Evolutionary conservation across 1,139 yeast species (phyloP), one percentile per base, ranked within the genome.

Genomic region (Blastobotrys malaysiensis): DNA sequence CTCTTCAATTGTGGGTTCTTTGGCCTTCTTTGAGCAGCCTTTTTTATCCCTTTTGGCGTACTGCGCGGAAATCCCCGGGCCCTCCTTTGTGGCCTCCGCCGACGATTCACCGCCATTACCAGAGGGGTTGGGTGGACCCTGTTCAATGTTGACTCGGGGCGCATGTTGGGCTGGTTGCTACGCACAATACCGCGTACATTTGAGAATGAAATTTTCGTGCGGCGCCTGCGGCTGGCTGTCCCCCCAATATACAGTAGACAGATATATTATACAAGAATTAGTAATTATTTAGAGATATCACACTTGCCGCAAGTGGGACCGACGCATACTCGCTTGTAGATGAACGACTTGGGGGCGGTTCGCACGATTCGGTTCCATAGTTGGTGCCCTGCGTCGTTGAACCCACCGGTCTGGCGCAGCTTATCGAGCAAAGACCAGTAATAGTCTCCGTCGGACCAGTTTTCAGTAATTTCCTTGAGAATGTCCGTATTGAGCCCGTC

Each of bases 401-500:
- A 31, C 16, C 39, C 39, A 16, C 39, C 39, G n/a, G n/a, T 2
- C 3, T 14, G 18, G 20, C 31, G 20, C 13, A 21, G 27, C 36
- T 21, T 21, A 11, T 9, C 36, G 18, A 26, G 9, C 48, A 46
- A 20, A 7, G 21, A 45, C 24, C 26, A 46, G 14, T 46, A 26
- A 4, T 16, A 16, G 22, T 24, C 31, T 18, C 21, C 22, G 9
- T 24, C 22, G 19, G 16, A 16, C 44, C 16, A 31, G 39, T n/a
- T 31, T 3, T 31, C 7, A 14, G 3, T 31, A n/a, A 31, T 45
- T 9, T 48, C 46, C 11, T 36, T 3, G 16, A 46, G 39, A 13
- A 46, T n/a, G 22, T 52, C 52, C 5, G 59, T 52, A 51, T 74
- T 68, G n/a, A 78, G 43, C 5, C 77, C 73, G 1, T 63, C 61